Base-by-base conservation (phyloP, 495 filamentous ascomycete genomes). In the Mytilinidion resinicola region DNA sequence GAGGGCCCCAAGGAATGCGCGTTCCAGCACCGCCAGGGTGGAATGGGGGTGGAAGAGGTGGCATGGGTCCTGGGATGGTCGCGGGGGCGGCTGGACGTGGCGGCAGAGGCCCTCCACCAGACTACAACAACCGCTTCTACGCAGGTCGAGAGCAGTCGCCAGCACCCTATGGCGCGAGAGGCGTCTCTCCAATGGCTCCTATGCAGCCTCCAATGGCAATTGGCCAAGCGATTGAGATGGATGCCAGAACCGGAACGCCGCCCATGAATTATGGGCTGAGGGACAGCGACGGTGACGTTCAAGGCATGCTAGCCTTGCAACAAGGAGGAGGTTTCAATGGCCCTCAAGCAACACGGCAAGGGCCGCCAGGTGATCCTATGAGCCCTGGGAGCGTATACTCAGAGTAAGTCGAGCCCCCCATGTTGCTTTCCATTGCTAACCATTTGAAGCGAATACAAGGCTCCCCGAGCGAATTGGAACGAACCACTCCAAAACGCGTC, bases 161-260 rank as follows among this genome's bases (percentile, higher is more conserved):
- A 25, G 46, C 19, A 3, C 46, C 46, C 12, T 68, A 65, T 57
- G 65, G 65, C n/a, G 10, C 44, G 15, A 54, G 61, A 5, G 58
- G 51, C 12, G 50, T 51, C 12, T 64, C 64, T 7, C 64, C 61
- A 15, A 36, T 61, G 12, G 46, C 43, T 11, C 47, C 59, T 5
- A 49, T 64, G 62, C 66, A 52, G 20, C 53, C 12, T 7, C 64
- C 57, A 17, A 34, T 57, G 12, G 68, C 73, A 14, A 76, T 86
- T 19, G 86, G 86, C n/a, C 86, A 89, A 64, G 88, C 89, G 0
- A 80, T 91, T 49, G 90, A 92, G 68, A 92, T 95, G 89, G 85
- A 89, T 74, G 76, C 87, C 61, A 64, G 77, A 61, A 78, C 77
- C 1, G 79, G 79, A n/a, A 80, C 73, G 56, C 79, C 80, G 25